Evolutionary conservation across 2,329 filamentous ascomycete species (phyloP), one percentile per base, ranked within the genome.

Genomic region (Fusarium armeniacum): DNA sequence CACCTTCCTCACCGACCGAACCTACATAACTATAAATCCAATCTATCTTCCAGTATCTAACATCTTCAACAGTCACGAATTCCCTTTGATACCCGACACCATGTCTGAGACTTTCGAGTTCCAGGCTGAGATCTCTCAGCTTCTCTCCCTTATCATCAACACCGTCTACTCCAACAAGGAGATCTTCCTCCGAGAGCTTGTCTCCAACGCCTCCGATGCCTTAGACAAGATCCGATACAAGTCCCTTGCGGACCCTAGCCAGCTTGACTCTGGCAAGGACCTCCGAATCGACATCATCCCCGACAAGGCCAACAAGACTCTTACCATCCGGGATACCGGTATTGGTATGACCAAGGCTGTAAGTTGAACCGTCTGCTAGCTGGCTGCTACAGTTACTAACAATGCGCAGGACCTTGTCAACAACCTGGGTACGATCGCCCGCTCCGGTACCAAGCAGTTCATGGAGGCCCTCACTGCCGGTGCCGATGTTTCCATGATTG

Each of bases 131-230:
- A 99, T 99, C 83, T 98, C 95, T 92, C 96, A 99, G 93, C 93
- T 99, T 75, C 92, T 99, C 82, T 94, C 91, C 77, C 93, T 99
- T 83, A 99, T 99, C 86, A 99, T 99, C 90, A 99, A 99, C 93
- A 98, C 96, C 75, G 96, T 99, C 87, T 99, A 98, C 90, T 98
- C 94, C 78, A 99, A 99, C 92, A 99, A 99, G 90, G 96, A 98
- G 87, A 98, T 99, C 82, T 99, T 99, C 91, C 87, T 99, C 79
- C 89, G 96, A 91, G 96, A 99, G 87, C 82, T 99, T 78, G 93
- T 99, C 80, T 98, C 96, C 86, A 99, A 99, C 86, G 91, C 92
- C 81, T 98, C 95, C 79, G 96, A 99, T 91, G 96, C 96, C 67
- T 90, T 99, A 78, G 96, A 99, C 92, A 99, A 99, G 92, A 97